Evolutionary conservation across 331 rosid genomes (phyloP).

Genomic region (Spiraea crenata): DNA sequence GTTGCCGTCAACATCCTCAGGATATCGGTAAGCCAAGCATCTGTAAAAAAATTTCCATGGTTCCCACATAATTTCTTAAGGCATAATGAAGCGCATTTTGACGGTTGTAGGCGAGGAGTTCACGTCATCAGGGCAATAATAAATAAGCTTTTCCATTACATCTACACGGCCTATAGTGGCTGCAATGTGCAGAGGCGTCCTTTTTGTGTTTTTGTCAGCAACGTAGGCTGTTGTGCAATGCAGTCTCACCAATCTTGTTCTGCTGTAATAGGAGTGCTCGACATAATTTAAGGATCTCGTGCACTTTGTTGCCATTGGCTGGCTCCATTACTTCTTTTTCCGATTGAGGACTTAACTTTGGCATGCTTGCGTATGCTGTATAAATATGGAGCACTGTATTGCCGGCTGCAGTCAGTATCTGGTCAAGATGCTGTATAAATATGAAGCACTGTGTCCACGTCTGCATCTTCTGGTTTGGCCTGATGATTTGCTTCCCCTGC

Average conservation of each 20-base stretch:
- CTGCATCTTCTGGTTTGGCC: not conserved
- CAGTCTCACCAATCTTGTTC: conserved; percentile 10
- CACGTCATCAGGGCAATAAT: conserved; percentile 5
- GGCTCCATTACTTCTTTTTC: no score
- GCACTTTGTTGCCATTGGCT: not conserved
- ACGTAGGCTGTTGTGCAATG: no score
- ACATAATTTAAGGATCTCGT: not conserved
- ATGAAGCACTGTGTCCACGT: no score
- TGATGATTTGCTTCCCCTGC: not conserved
- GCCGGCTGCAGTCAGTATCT: conserved; percentile 5
- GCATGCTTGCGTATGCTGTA: no score
- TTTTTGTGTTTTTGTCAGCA: not conserved
- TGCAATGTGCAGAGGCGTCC: conserved; percentile 20
- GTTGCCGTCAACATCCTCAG: not conserved
- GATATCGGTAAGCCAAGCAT: not conserved
- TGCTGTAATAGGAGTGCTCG: not conserved
- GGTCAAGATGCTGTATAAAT: not conserved
- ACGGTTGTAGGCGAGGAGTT: conserved; percentile 1
- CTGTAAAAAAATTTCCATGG: no score
- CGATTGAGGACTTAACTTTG: no score
- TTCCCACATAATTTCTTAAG: no score
- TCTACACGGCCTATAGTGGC: not conserved
- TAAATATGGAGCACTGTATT: conserved; percentile 18
- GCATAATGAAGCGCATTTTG: conserved; percentile 5
- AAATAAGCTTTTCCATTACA: not conserved